These are phyloP conservation scores for Erigeron canadensis DNA, from an alignment of 129 eudicot species.

Conservation along the genomic window DNA sequence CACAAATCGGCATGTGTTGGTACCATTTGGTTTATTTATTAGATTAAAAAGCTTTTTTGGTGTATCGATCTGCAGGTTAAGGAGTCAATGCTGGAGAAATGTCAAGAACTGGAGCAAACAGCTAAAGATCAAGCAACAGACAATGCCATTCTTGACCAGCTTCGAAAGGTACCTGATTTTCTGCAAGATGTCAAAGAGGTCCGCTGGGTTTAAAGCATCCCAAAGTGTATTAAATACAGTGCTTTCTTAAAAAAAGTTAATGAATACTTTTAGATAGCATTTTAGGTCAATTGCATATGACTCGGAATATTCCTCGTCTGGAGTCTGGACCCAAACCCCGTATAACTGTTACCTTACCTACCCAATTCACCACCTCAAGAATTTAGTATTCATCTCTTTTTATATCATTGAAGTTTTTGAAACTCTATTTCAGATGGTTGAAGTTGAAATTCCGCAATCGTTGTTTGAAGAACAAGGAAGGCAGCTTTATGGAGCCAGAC, in stretches of 20 bases:
- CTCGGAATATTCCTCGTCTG: neutral
- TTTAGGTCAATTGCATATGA: neutral
- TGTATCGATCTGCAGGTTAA: conserved; percentile 56
- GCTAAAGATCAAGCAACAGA: conserved; percentile 97
- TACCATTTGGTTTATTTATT: neutral
- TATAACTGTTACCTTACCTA: neutral
- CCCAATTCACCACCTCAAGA: neutral
- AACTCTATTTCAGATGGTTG: conserved; percentile 60
- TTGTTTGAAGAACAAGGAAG: conserved; percentile 96
- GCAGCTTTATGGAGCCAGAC: conserved; percentile 84
- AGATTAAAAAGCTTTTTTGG: neutral
- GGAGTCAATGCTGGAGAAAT: conserved; percentile 59
- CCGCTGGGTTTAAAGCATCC: neutral
- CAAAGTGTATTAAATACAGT: neutral
- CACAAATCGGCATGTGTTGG: neutral
- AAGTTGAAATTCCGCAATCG: conserved; percentile 84
- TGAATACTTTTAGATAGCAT: neutral
- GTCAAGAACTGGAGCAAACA: conserved; percentile 81
- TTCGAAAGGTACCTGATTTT: conserved; percentile 56
- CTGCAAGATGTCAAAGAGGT: neutral
- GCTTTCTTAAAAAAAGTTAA: neutral
- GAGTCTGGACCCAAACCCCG: neutral
- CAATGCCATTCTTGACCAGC: conserved; percentile 83
- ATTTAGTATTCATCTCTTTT: neutral
- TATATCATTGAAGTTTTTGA: conserved; percentile 10